Conservation (phyloP, 768 basidiomycete species). For the Hysterangium stoloniferum region DNA sequence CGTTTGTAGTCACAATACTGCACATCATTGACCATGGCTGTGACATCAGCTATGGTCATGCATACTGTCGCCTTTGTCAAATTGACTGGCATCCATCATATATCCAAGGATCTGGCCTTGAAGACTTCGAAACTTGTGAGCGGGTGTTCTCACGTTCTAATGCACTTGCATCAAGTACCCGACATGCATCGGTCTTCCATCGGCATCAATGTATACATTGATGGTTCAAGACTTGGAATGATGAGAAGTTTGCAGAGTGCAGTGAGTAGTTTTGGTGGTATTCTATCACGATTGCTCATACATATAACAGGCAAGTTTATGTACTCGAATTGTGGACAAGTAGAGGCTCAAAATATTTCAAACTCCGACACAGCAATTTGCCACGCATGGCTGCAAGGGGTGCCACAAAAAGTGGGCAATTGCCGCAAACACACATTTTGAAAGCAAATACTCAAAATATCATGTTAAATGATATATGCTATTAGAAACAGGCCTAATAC, state of each 20-base stretch:
- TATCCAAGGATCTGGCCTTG: constrained; percentile 19
- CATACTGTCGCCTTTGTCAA: constrained; percentile 26
- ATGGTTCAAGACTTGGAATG: constrained; percentile 17
- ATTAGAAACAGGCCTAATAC: too few relatives aligned
- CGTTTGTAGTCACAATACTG: too few relatives aligned
- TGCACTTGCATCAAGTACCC: constrained; percentile 16
- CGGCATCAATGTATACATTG: constrained; percentile 21
- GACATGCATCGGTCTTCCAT: constrained; percentile 21
- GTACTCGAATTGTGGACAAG: neutral
- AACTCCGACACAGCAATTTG: too few relatives aligned
- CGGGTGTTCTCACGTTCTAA: constrained; percentile 23
- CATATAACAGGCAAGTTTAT: neutral
- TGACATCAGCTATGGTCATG: too few relatives aligned
- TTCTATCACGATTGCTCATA: neutral
- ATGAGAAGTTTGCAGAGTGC: constrained; percentile 16
- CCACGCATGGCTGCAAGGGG: too few relatives aligned
- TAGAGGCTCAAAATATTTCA: too few relatives aligned
- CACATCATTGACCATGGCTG: too few relatives aligned
- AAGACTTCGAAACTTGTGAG: constrained; percentile 24
- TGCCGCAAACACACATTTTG: too few relatives aligned
- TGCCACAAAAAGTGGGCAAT: too few relatives aligned
- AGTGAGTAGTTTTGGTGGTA: constrained; percentile 16
- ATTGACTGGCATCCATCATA: constrained; percentile 23
- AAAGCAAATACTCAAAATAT: too few relatives aligned
- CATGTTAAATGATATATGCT: too few relatives aligned